Evolutionary conservation across 2,329 filamentous ascomycete species (phyloP).

Genomic region (Myriosclerotinia duriaeana): DNA sequence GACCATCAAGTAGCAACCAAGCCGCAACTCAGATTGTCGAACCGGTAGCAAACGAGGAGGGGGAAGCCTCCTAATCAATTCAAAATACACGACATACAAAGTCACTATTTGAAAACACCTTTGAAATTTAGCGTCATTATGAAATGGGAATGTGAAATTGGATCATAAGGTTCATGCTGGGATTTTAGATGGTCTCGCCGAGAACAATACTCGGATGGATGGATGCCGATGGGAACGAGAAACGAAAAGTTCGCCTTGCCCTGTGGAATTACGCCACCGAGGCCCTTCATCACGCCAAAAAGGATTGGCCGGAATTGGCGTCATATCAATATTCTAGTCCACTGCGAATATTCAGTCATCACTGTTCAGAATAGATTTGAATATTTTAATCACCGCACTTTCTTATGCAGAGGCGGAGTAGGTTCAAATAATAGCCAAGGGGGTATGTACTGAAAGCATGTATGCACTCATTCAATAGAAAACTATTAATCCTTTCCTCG

Average conservation of each 20-base stretch:
- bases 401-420: neutral
- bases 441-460: neutral
- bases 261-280: neutral
- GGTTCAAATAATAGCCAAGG: neutral
- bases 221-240: neutral
- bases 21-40: constrained; percentile 25
- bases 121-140: constrained; percentile 35
- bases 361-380: neutral
- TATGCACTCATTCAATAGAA: constrained; percentile 4
- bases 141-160: constrained; percentile 24
- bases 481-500: neutral
- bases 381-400: neutral
- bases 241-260: neutral
- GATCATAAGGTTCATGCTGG: constrained; percentile 5
- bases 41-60: constrained; percentile 25
- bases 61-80: constrained; percentile 31
- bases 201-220: neutral
- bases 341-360: neutral
- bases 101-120: constrained; percentile 16
- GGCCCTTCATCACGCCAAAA: neutral
- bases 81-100: constrained; percentile 18
- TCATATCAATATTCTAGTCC: neutral
- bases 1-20: constrained; percentile 30
- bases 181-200: neutral
- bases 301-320: neutral